phyloP scores from a whole-genome alignment of 75 land plant genomes.

The Selaginella tamariscina region DNA sequence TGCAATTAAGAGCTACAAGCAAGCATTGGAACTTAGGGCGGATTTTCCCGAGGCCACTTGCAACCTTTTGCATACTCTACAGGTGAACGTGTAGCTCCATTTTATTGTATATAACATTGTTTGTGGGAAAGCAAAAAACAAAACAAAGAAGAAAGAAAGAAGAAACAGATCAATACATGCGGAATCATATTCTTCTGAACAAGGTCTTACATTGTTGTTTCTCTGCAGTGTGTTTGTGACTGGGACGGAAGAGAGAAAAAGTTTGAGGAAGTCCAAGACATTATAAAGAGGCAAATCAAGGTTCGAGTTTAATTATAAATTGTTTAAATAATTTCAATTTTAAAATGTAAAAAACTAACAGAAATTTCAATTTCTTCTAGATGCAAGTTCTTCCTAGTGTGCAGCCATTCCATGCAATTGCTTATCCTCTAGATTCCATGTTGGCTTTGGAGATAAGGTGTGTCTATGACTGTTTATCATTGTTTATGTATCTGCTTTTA shows the following conservation, averaged over 20 bases:
- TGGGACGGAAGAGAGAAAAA: conserved; percentile 87
- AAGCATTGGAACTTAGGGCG: conserved; percentile 66
- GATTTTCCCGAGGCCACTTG: conserved; percentile 99
- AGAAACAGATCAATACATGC: too few species aligned
- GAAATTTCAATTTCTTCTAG: conserved; percentile 38
- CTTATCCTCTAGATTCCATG: conserved; percentile 87
- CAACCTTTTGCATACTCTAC: conserved; percentile 90
- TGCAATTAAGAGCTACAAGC: conserved; percentile 91
- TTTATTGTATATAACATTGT: neutral
- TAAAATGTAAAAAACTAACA: too few species aligned
- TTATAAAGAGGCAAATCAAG: conserved; percentile 78
- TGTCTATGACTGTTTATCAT: too few species aligned
- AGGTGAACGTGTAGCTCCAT: conserved; percentile 32
- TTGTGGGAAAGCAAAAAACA: neutral
- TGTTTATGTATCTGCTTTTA: too few species aligned
- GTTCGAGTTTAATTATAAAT: too few species aligned
- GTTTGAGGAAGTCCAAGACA: conserved; percentile 72
- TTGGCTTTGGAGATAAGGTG: conserved; percentile 95
- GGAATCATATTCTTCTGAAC: neutral
- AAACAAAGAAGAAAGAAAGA: too few species aligned
- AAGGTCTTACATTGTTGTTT: neutral
- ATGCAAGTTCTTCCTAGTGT: conserved; percentile 87
- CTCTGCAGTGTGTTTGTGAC: conserved; percentile 70
- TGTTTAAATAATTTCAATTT: too few species aligned
- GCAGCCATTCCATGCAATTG: conserved; percentile 99